Percentiles rank a stretch among this genome's conserved stretches.
Conservation (phyloP, 257 asterid genomes). For the Salvia miltiorrhiza region DNA sequence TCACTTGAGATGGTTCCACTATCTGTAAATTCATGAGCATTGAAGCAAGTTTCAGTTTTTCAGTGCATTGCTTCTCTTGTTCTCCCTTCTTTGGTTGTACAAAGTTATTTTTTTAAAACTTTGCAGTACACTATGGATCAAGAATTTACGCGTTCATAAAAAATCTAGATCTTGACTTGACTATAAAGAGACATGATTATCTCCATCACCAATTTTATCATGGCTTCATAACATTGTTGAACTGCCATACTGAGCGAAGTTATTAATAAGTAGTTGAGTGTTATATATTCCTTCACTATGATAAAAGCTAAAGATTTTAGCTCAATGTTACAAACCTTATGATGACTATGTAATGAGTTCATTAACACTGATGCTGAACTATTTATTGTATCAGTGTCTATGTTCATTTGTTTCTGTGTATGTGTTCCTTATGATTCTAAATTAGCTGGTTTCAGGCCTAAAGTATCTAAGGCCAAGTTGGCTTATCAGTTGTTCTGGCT, state of each 20-base stretch:
- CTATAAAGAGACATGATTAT: not conserved
- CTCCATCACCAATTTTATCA: not conserved
- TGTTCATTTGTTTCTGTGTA: not conserved
- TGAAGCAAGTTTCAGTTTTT: not conserved
- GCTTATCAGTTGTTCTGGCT: not conserved
- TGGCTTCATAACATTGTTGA: not conserved
- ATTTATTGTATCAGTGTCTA: not conserved
- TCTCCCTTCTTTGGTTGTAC: not conserved
- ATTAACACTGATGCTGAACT: not conserved
- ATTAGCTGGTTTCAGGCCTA: not conserved
- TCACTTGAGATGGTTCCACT: not conserved
- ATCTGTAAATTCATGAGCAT: not conserved
- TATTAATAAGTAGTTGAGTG: not conserved
- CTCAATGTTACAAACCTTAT: too few relatives aligned
- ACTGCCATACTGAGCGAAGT: not conserved
- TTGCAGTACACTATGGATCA: not conserved
- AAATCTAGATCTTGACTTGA: not conserved
- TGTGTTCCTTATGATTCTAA: not conserved
- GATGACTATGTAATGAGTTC: not conserved
- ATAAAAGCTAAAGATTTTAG: not conserved
- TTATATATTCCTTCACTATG: not conserved
- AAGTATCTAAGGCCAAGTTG: constrained; percentile 5
- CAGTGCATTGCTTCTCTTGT: not conserved
- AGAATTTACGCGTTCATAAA: not conserved
- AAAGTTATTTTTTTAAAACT: not conserved